A percentile compares a stretch with the other conserved stretches of the same genome.
These are phyloP conservation scores for Paralagenidium karlingii DNA, from an alignment of 352 stramenopile genomes.

Conservation along the genomic window DNA sequence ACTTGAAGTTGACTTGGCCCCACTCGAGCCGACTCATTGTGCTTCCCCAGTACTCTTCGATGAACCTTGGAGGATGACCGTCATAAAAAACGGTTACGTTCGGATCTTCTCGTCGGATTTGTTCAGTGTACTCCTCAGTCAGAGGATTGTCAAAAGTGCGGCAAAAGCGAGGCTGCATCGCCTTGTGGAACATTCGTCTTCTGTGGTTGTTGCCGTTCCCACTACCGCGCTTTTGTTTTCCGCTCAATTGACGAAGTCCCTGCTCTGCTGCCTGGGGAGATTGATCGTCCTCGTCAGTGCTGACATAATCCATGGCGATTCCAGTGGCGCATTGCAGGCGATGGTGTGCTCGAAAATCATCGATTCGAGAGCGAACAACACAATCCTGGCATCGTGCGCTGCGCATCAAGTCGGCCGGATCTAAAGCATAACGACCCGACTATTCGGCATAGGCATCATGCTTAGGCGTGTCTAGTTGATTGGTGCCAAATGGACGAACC, in stretches of 20 bases:
- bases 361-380: constrained; percentile 50
- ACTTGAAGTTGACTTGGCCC: constrained; percentile 33
- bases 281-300: constrained; percentile 29
- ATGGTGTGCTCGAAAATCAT: constrained; percentile 77
- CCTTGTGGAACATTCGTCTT: too few relatives aligned
- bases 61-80: constrained; percentile 10
- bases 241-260: too few relatives aligned
- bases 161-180: too few relatives aligned
- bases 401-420: constrained; percentile 31
- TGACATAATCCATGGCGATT: constrained; percentile 66
- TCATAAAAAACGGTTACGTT: constrained; percentile 53
- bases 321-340: constrained; percentile 65
- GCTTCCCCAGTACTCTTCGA: constrained; percentile 61
- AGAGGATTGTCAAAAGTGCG: constrained; percentile 64
- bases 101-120: constrained; percentile 37
- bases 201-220: too few relatives aligned
- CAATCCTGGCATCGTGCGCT: constrained; percentile 46
- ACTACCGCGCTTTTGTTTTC: too few relatives aligned
- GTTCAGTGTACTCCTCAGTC: constrained; percentile 39
- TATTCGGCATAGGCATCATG: constrained; percentile 5
- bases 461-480: background rate
- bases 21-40: constrained; percentile 45
- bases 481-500: background rate
- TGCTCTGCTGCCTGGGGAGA: too few relatives aligned
- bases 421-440: constrained; percentile 38